phyloP scores from a whole-genome alignment of 1,139 yeast genomes.

The Kodamaea arcana region DNA sequence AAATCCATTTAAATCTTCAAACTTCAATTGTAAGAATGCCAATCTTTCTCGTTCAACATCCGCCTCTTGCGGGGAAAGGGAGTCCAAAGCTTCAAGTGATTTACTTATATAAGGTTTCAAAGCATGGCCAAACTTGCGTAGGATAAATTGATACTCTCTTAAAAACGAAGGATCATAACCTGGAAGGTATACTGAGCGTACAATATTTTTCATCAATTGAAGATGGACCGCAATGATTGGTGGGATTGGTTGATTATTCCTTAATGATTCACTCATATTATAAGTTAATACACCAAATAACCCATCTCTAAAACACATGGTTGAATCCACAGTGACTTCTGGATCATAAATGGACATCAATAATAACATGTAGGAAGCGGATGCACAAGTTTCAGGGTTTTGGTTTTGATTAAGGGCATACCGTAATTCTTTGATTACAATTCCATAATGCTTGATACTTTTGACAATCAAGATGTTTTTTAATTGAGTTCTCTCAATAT shows the following conservation, averaged over 20 bases:
- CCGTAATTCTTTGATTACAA: slow-evolving; percentile 34
- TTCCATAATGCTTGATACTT: slow-evolving; percentile 37
- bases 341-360: slow-evolving; percentile 45
- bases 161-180: slow-evolving; percentile 34
- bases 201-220: slow-evolving; percentile 35
- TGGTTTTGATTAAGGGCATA: slow-evolving; percentile 25
- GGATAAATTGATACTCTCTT: slow-evolving; percentile 23
- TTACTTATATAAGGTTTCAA: slow-evolving; percentile 2
- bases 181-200: slow-evolving; percentile 36
- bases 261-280: slow-evolving; percentile 22
- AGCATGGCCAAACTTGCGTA: slow-evolving; percentile 19
- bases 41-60: not conserved
- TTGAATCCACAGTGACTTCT: slow-evolving; percentile 38
- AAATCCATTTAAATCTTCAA: slow-evolving; percentile 23
- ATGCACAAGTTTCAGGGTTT: slow-evolving; percentile 34
- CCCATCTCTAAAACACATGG: slow-evolving; percentile 41
- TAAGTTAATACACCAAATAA: slow-evolving; percentile 35
- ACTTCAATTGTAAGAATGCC: slow-evolving; percentile 19
- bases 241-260: slow-evolving; percentile 13
- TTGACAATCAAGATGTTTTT: slow-evolving; percentile 26
- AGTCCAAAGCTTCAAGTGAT: not conserved
- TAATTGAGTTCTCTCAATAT: slow-evolving; percentile 8
- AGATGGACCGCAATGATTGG: slow-evolving; percentile 30
- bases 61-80: not conserved
- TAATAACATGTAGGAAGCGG: slow-evolving; percentile 37